A percentile compares a stretch with the other conserved stretches of the same genome.
Conservation (phyloP, 2,329 filamentous ascomycete genomes). For the Fusarium sp. region DNA sequence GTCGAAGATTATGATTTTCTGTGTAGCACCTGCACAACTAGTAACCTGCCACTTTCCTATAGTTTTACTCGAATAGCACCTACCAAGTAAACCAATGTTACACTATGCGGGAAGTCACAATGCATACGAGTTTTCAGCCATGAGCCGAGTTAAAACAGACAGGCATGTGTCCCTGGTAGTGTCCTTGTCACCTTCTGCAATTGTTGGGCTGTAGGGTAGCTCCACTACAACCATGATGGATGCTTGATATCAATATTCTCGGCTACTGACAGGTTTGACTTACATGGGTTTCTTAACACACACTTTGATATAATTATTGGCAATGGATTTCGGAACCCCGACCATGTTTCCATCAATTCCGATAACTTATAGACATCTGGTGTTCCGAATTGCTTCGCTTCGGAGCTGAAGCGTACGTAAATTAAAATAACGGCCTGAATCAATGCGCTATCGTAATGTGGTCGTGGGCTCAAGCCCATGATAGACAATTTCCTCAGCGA, state of each 20-base stretch:
- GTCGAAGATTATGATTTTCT: constrained; percentile 21
- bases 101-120: constrained; percentile 16
- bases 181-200: too few species aligned
- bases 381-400: constrained; percentile 17
- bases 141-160: neutral
- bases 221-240: neutral
- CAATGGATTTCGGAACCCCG: neutral
- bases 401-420: neutral
- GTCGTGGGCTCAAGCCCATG: constrained; percentile 19
- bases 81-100: constrained; percentile 10
- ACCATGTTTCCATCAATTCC: neutral
- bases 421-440: constrained; percentile 6
- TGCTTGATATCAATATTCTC: neutral
- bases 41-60: constrained; percentile 6
- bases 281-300: constrained; percentile 5
- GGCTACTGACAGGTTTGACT: constrained; percentile 11
- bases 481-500: constrained; percentile 43
- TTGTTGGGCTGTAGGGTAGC: constrained; percentile 26
- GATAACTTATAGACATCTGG: neutral
- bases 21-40: constrained; percentile 7
- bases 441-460: constrained; percentile 8
- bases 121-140: neutral
- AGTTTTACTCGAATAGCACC: constrained; percentile 3
- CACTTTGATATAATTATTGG: constrained; percentile 12
- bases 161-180: neutral